Conservation (phyloP, 208 protist species). For the Naegleria fowleri region DNA sequence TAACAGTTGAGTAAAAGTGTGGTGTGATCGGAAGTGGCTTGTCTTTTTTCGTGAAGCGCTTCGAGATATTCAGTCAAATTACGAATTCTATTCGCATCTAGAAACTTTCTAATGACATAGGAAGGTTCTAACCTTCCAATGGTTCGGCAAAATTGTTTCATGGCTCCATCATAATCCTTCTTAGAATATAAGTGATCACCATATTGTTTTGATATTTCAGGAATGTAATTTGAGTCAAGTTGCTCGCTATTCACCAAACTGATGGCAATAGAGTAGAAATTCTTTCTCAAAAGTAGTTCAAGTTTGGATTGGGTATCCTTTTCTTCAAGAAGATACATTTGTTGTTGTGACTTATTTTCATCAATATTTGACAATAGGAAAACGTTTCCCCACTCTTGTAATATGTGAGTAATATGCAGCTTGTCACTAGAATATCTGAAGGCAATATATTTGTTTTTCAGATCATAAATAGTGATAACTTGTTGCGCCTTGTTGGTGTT, state of each 20-base stretch:
- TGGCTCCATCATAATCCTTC: constrained; percentile 61
- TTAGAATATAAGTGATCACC: constrained; percentile 86
- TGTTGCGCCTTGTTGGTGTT: constrained; percentile 54
- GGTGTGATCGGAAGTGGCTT: constrained; percentile 85
- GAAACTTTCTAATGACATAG: constrained; percentile 91
- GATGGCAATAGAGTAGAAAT: constrained; percentile 85
- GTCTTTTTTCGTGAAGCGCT: constrained; percentile 58
- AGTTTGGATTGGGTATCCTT: constrained; percentile 83
- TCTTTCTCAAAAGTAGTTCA: constrained; percentile 88
- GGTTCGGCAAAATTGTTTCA: constrained; percentile 64
- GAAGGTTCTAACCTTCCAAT: constrained; percentile 84
- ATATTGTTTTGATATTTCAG: constrained; percentile 77
- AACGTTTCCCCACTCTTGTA: constrained; percentile 66
- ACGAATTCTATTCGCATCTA: constrained; percentile 81
- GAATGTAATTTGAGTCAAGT: constrained; percentile 58
- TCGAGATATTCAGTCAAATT: constrained; percentile 88
- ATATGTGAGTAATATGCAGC: constrained; percentile 59
- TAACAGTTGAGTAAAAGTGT: constrained; percentile 94
- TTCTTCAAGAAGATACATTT: constrained; percentile 65
- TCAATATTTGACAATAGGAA: constrained; percentile 56
- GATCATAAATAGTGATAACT: constrained; percentile 71
- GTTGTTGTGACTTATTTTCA: constrained; percentile 32
- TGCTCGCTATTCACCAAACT: constrained; percentile 70
- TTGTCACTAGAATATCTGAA: constrained; percentile 63
- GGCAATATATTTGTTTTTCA: constrained; percentile 75